A percentile compares a stretch with the other conserved stretches of the same genome.
These are phyloP conservation scores for Pseudogymnoascus sp. DNA, from an alignment of 2,329 filamentous ascomycete genomes.

Conservation along the genomic window DNA sequence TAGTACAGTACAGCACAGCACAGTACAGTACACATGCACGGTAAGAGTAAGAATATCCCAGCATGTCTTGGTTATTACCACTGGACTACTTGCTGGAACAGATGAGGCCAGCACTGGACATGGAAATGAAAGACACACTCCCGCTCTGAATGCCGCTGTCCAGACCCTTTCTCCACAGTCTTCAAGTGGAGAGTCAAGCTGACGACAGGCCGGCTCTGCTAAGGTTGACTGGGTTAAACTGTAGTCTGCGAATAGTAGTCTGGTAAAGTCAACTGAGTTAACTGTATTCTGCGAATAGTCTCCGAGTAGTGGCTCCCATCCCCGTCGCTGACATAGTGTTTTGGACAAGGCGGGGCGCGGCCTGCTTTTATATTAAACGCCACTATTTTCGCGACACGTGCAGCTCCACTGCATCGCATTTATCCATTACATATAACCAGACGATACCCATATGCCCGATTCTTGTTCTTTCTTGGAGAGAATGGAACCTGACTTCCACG, in stretches of 20 bases:
- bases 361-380: conserved; percentile 6
- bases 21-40: no score
- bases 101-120: neutral
- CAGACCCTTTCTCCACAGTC: neutral
- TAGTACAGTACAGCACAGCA: no score
- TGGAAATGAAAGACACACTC: neutral
- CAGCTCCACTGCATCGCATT: neutral
- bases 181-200: neutral
- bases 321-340: neutral
- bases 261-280: no score
- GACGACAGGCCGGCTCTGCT: neutral
- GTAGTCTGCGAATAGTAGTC: no score
- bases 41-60: neutral
- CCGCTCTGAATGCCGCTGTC: neutral
- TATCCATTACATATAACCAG: conserved; percentile 1
- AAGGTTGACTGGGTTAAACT: neutral
- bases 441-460: neutral
- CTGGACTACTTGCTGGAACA: neutral
- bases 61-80: neutral
- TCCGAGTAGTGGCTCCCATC: neutral
- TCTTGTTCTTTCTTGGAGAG: conserved; percentile 1
- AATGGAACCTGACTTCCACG: neutral
- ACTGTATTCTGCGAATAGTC: no score
- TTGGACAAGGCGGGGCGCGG: neutral
- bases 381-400: conserved; percentile 7